These are phyloP conservation scores for Cerrena zonata DNA, from an alignment of 1,284 basidiomycete genomes.

Conservation along the genomic window DNA sequence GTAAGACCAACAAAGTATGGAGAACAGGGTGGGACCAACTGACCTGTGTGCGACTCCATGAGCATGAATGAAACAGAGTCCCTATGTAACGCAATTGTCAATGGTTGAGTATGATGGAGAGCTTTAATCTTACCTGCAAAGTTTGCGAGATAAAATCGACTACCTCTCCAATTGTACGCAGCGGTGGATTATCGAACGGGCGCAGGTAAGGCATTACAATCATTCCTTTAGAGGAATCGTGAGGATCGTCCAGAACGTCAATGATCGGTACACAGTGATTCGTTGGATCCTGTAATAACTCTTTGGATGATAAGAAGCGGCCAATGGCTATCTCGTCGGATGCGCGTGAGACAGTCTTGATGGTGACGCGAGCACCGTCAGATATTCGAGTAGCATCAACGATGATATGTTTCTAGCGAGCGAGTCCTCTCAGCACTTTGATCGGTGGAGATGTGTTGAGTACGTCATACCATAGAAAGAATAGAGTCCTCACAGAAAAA, in stretches of 20 bases:
- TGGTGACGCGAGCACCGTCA: neutral
- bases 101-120: neutral
- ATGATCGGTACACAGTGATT: conserved; percentile 24
- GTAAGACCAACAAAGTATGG: neutral
- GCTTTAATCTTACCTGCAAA: conserved; percentile 27
- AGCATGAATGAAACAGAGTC: conserved; percentile 34
- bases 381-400: conserved; percentile 1
- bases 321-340: conserved; percentile 1
- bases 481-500: conserved; percentile 2
- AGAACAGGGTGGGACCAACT: neutral
- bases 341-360: neutral
- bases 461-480: neutral
- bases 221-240: conserved; percentile 9
- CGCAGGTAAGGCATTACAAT: conserved; percentile 23
- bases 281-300: neutral
- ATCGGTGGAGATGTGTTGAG: too few species aligned
- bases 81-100: conserved; percentile 22
- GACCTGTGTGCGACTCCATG: conserved; percentile 35
- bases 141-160: conserved; percentile 23
- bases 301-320: conserved; percentile 1
- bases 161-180: conserved; percentile 21
- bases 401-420: neutral
- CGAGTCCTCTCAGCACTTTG: too few species aligned
- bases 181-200: conserved; percentile 16
- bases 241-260: conserved; percentile 14